These are phyloP conservation scores for Sesbania bispinosa DNA, from an alignment of 306 rosid species.

Conservation along the genomic window DNA sequence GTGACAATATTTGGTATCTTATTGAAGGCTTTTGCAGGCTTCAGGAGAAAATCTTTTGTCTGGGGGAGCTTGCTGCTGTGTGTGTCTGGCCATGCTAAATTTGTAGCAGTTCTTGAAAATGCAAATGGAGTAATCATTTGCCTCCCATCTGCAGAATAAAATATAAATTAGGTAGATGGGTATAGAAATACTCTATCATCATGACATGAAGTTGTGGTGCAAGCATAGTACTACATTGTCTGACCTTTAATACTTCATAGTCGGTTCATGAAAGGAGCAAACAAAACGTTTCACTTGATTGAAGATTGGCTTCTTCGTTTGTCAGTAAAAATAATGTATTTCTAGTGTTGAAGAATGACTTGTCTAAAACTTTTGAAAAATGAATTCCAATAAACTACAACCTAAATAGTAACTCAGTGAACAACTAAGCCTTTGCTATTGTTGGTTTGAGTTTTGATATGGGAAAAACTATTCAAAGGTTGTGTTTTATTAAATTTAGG, in stretches of 20 bases:
- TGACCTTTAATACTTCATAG: neutral
- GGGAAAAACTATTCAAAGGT: neutral
- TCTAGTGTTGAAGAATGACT: neutral
- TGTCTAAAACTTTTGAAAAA: neutral
- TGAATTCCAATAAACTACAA: neutral
- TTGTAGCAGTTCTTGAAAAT: constrained; percentile 39
- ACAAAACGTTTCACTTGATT: neutral
- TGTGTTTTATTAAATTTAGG: neutral
- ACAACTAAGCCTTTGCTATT: neutral
- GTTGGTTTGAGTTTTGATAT: neutral
- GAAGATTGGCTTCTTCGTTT: neutral
- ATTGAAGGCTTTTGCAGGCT: constrained; percentile 43
- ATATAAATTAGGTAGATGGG: neutral
- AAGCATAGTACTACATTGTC: too few relatives aligned
- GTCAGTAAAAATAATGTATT: neutral
- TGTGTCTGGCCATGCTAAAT: constrained; percentile 47
- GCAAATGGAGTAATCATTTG: constrained; percentile 42
- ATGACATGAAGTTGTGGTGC: too few relatives aligned
- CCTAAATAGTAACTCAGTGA: neutral
- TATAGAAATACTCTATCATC: neutral
- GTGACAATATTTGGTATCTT: constrained; percentile 30
- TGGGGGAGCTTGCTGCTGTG: constrained; percentile 42
- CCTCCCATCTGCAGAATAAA: constrained; percentile 46
- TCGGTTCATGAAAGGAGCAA: neutral
- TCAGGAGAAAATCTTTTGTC: constrained; percentile 51